Conservation (phyloP, 805 yeast species). For the Lipomyces sp. region DNA sequence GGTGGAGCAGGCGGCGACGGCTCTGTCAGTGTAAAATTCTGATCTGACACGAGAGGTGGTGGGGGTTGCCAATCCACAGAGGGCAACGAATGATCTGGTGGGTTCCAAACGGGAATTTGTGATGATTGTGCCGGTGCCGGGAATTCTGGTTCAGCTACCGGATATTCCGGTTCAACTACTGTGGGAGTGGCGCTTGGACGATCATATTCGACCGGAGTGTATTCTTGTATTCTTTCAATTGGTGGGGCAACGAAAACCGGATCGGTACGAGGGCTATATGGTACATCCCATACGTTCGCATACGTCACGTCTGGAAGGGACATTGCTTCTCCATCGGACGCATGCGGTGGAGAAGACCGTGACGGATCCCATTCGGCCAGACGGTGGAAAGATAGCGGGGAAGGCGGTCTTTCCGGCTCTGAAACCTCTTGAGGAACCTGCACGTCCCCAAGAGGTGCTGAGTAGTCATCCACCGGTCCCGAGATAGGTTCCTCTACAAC, state of each 20-base stretch:
- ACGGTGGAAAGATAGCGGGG: slow-evolving; percentile 18
- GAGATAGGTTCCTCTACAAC: neutral
- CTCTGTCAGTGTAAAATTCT: neutral
- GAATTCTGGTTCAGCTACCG: neutral
- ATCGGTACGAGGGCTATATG: slow-evolving; percentile 12
- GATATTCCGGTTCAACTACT: slow-evolving; percentile 4
- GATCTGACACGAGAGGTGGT: slow-evolving; percentile 10
- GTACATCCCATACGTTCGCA: slow-evolving; percentile 32
- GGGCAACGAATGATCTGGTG: neutral
- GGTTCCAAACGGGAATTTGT: neutral
- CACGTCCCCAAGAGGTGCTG: neutral
- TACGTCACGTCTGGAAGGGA: slow-evolving; percentile 26
- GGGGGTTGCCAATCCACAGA: slow-evolving; percentile 19
- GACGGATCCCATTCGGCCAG: slow-evolving; percentile 35
- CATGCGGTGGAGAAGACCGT: slow-evolving; percentile 23
- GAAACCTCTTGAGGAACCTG: slow-evolving; percentile 3
- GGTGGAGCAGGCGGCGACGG: slow-evolving; percentile 12
- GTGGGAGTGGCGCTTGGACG: slow-evolving; percentile 12
- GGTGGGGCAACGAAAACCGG: slow-evolving; percentile 29
- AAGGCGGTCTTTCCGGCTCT: neutral
- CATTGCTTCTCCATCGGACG: slow-evolving; percentile 30
- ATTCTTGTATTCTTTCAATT: slow-evolving; percentile 17
- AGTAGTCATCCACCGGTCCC: slow-evolving; percentile 6
- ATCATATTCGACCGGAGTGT: slow-evolving; percentile 5
- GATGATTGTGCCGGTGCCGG: slow-evolving; percentile 4